A percentile compares a stretch with the other conserved stretches of the same genome.
phyloP scores from a whole-genome alignment of 75 land plant species.

The Picea sitchensis region DNA sequence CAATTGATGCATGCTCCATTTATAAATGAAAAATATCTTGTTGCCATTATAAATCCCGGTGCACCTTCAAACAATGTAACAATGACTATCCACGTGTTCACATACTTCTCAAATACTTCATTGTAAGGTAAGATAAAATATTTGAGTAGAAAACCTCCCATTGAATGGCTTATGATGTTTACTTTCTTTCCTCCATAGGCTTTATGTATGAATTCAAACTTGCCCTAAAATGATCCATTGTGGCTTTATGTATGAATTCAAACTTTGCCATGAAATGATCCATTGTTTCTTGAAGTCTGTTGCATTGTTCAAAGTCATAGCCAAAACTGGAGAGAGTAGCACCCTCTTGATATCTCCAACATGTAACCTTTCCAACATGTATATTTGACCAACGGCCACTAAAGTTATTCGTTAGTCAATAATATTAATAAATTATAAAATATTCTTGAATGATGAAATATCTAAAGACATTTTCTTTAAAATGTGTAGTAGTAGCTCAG shows the following conservation, averaged over 20 bases:
- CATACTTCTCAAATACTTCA: slow-evolving; percentile 97
- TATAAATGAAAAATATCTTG: too few species aligned
- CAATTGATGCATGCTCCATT: too few species aligned
- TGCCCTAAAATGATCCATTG: slow-evolving; percentile 64
- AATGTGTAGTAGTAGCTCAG: too few species aligned
- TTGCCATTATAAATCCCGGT: too few species aligned
- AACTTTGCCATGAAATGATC: too few species aligned
- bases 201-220: slow-evolving; percentile 59
- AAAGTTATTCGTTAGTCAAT: too few species aligned
- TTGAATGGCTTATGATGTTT: slow-evolving; percentile 86
- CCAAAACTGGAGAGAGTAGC: slow-evolving; percentile 95
- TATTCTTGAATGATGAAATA: too few species aligned
- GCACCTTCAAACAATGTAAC: slow-evolving; percentile 91
- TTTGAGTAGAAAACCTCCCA: slow-evolving; percentile 95
- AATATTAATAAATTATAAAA: too few species aligned
- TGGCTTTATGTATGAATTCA: background rate
- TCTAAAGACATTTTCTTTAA: too few species aligned
- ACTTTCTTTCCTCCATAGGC: slow-evolving; percentile 88
- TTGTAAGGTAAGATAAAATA: slow-evolving; percentile 71
- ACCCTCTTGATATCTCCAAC: slow-evolving; percentile 95
- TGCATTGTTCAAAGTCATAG: slow-evolving; percentile 99
- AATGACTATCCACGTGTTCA: slow-evolving; percentile 94
- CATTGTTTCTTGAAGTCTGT: slow-evolving; percentile 62
- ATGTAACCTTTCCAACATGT: too few species aligned
- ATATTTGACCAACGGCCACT: too few species aligned